Base-by-base conservation (phyloP, 768 basidiomycete genomes). In the Boletus edulis region DNA sequence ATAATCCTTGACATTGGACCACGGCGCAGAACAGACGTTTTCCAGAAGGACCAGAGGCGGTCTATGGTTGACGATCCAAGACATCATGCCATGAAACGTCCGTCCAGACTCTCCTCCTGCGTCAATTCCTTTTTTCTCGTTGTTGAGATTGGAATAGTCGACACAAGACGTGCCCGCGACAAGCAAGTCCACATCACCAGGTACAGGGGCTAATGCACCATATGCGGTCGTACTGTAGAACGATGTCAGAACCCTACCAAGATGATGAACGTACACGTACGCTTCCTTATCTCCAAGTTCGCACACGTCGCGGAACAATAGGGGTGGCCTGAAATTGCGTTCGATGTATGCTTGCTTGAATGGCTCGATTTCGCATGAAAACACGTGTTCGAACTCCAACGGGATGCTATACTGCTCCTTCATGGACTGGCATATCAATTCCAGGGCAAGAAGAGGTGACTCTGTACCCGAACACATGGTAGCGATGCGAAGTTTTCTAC, bases 381-480 rank as follows among this genome's bases (percentile, higher is more conserved):
- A 96, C 42, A 95, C 91, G 71, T 97, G 94, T 69, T 95, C 89
- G 49, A 93, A 77, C 24, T 87, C 81, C 52, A 97, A 73, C 3
- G 79, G 74, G 49, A 87, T 62, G 4, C 76, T 81, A 61, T 84
- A 82, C 61, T 87, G 86, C 31, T 86, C 83, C 31, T 82, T 72
- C 60, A 96, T 81, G 5, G 87, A 82, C 55, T 87, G 83, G 53
- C 86, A 85, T 43, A 97, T 91, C 56, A 95, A 74, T 31, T 90
- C 87, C 44, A 98, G 77, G 14, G 95, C 95, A 35, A 97, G 84
- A 22, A 98, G 81, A 48, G 95, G 95, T 2, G 92, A 93, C 67
- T 98, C 95, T 7, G 95, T 98, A 24, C 95, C 95, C 40, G 94
- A 96, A 72, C 89, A 97, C 95, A 98, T 98, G 12, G 95, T 98